Evolutionary conservation across 139 green algal genomes (phyloP).

Genomic region (Picocystis salinarum): DNA sequence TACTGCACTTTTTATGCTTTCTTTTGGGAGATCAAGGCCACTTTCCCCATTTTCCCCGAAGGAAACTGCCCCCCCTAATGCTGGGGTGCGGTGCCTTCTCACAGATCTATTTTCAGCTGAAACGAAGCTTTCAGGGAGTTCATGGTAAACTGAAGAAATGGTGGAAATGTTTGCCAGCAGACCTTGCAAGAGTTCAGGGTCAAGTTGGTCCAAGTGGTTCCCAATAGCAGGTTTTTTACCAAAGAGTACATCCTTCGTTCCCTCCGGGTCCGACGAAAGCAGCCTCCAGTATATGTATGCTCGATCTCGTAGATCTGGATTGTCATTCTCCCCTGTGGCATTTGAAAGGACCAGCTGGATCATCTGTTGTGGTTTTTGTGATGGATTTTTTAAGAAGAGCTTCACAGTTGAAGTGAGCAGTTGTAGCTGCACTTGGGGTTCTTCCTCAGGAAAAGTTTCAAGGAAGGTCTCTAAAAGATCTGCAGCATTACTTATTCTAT

Average conservation of each 20-base stretch:
- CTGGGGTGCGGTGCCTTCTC: slow-evolving; percentile 4
- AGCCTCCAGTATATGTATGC: slow-evolving; percentile 98
- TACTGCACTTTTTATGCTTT: too few relatives aligned
- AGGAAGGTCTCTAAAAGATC: slow-evolving; percentile 92
- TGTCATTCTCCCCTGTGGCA: slow-evolving; percentile 71
- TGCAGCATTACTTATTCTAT: slow-evolving; percentile 96
- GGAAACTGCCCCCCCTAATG: not conserved
- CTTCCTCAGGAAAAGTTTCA: slow-evolving; percentile 91
- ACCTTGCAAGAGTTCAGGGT: slow-evolving; percentile 52
- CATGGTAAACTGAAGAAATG: slow-evolving; percentile 85
- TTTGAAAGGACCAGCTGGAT: slow-evolving; percentile 46
- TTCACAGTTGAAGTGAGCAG: slow-evolving; percentile 95
- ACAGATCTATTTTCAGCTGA: slow-evolving; percentile 33
- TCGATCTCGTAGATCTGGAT: slow-evolving; percentile 90
- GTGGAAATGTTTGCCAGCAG: slow-evolving; percentile 59
- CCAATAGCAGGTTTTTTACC: slow-evolving; percentile 76
- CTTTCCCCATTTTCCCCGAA: too few relatives aligned
- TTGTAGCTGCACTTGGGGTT: slow-evolving; percentile 75
- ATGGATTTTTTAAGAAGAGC: slow-evolving; percentile 91
- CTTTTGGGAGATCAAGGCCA: too few relatives aligned
- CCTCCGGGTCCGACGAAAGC: slow-evolving; percentile 85
- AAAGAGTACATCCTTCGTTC: slow-evolving; percentile 81
- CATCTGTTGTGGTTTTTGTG: slow-evolving; percentile 69
- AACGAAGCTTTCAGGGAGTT: slow-evolving; percentile 76
- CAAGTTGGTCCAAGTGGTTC: slow-evolving; percentile 41